Evolutionary conservation across 192 early-diverging fungal genomes (phyloP), one percentile per base, ranked within the genome.

Genomic region (Mortierella hygrophila): DNA sequence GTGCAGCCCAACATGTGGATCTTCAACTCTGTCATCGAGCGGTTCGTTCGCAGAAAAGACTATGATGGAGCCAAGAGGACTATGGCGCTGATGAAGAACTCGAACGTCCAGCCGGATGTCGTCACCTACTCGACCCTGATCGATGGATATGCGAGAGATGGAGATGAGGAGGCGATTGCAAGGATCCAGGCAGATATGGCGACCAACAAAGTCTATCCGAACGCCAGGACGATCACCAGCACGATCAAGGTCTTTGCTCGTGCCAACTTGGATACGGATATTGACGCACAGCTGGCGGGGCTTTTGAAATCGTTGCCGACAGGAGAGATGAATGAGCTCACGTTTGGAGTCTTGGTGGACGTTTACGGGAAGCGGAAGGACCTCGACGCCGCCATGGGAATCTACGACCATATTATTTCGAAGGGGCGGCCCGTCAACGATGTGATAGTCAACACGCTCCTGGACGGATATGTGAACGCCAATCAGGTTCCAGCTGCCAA

Each of bases 361-460:
- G 79, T 86, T 4, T 86, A 86, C 23, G 84, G 84, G 41, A 86
- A 86, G 60, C 79, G 84, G 38, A 86, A 63, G 76, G 79, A 86
- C 16, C 37, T 86, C 2, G 47, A 68, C 13, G 79, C 79, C 5
- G 84, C 84, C 9, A 80, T 74, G 72, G 79, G 75, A 0, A 68
- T 86, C 40, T 86, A 78, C 60, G 20, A 76, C 3, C 84, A 86
- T 23, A 77, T 86, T 21, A 18, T 74, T 7, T 74, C 84, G 29
- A 86, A 74, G 42, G 72, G 75, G 13, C 84, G 84, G 11, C 2
- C 49, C 7, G 76, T 78, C 21, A 86, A 78, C 40, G 75, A 81
- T 9, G 78, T 77, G 8, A 81, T 86, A 46, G 37, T 79, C 16
- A 77, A 80, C 65, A 81, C 84, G 9, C 79, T 86, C 15, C 54